phyloP scores from a whole-genome alignment of 148 eudicot genomes.

The Silene uniflora region DNA sequence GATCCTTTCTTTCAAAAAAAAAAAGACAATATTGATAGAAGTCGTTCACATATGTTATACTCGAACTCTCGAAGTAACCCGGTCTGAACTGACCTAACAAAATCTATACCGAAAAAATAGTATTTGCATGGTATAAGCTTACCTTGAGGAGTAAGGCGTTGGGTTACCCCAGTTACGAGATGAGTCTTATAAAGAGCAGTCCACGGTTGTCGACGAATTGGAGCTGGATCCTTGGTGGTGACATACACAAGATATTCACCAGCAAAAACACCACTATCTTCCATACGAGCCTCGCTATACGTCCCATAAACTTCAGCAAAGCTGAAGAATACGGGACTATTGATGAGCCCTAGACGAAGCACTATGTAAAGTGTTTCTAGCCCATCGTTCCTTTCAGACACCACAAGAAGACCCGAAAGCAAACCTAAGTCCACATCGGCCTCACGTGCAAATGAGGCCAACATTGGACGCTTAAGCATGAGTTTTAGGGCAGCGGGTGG shows the following conservation, averaged over 20 bases:
- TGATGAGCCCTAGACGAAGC: background rate
- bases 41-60: no score
- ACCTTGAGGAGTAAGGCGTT: slow-evolving; percentile 26
- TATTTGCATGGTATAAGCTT: no score
- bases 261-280: slow-evolving; percentile 17
- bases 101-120: no score
- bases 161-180: slow-evolving; percentile 1
- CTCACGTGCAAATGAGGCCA: background rate
- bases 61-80: no score
- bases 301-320: slow-evolving; percentile 7
- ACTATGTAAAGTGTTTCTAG: slow-evolving; percentile 24
- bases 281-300: slow-evolving; percentile 2
- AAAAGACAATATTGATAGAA: no score
- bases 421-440: background rate
- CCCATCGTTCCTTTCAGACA: slow-evolving; percentile 8
- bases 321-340: background rate
- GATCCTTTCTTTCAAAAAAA: no score
- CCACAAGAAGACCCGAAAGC: slow-evolving; percentile 1
- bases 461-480: background rate
- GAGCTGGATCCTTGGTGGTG: slow-evolving; percentile 8
- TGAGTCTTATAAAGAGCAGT: slow-evolving; percentile 20
- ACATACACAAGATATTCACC: slow-evolving; percentile 23
- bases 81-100: no score
- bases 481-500: slow-evolving; percentile 15
- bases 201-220: slow-evolving; percentile 25